phyloP scores from a whole-genome alignment of 148 eudicot species.

The Chenopodium album region DNA sequence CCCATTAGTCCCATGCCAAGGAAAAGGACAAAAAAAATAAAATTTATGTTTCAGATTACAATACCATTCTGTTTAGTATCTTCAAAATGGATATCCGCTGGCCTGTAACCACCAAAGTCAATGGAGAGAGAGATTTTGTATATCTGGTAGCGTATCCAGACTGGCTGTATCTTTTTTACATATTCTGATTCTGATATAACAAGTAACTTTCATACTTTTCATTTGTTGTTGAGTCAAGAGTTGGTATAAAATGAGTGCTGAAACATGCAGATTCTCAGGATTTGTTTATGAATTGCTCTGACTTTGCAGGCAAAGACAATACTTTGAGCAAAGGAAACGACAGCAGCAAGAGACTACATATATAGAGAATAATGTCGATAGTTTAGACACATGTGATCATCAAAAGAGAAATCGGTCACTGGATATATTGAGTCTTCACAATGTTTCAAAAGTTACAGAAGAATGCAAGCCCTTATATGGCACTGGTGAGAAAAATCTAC shows the following conservation, averaged over 20 bases:
- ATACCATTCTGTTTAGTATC: not conserved
- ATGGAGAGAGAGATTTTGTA: not conserved
- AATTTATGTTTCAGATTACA: not conserved
- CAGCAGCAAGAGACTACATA: slow-evolving; percentile 44
- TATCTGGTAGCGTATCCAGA: not conserved
- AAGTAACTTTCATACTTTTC: not conserved
- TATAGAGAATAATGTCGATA: slow-evolving; percentile 42
- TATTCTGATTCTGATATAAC: not conserved
- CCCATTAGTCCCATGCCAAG: not conserved
- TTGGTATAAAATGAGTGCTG: not conserved
- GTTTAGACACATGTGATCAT: slow-evolving; percentile 24
- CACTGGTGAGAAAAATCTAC: slow-evolving; percentile 35
- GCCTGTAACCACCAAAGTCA: not conserved
- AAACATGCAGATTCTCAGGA: not conserved
- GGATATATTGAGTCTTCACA: slow-evolving; percentile 69
- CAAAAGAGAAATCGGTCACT: slow-evolving; percentile 52
- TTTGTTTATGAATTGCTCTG: not conserved
- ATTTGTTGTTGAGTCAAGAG: slow-evolving; percentile 2
- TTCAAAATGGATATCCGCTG: not conserved
- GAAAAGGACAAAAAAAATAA: not conserved
- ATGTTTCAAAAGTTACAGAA: slow-evolving; percentile 44
- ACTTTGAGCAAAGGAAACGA: slow-evolving; percentile 83
- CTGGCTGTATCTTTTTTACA: not conserved
- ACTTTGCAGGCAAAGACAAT: slow-evolving; percentile 67
- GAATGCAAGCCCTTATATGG: slow-evolving; percentile 33